phyloP scores from a whole-genome alignment of 2,329 filamentous ascomycete genomes.

The Uncinocarpus reesii region DNA sequence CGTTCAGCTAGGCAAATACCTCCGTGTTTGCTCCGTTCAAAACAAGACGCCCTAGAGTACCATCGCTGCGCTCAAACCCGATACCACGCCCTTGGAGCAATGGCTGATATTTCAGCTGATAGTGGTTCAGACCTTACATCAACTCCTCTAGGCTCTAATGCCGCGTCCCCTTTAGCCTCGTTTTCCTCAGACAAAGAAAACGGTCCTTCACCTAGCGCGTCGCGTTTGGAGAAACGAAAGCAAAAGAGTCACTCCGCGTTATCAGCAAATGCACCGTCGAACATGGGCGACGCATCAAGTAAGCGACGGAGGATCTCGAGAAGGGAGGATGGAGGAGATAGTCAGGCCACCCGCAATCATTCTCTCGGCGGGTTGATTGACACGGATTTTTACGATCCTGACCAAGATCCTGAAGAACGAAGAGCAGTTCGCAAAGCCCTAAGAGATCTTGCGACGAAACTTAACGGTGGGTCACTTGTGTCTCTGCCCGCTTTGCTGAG shows the following conservation, averaged over 20 bases:
- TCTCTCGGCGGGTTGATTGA: slow-evolving; percentile 23
- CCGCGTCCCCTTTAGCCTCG: slow-evolving; percentile 24
- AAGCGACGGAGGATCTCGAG: slow-evolving; percentile 16
- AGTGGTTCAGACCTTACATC: slow-evolving; percentile 3
- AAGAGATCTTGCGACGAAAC: slow-evolving; percentile 49
- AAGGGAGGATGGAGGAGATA: slow-evolving; percentile 7
- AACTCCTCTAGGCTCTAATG: slow-evolving; percentile 12
- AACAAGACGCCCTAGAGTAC: background rate
- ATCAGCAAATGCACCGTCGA: slow-evolving; percentile 4
- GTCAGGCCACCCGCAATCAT: background rate
- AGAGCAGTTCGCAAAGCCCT: slow-evolving; percentile 58
- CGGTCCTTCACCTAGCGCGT: slow-evolving; percentile 22
- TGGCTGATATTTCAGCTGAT: background rate
- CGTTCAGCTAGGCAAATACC: slow-evolving; percentile 2
- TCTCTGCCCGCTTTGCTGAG: background rate
- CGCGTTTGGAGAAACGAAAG: slow-evolving; percentile 25
- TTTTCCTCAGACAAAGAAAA: slow-evolving; percentile 40
- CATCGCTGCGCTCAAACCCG: background rate
- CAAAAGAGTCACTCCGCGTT: background rate
- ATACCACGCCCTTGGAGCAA: background rate
- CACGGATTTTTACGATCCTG: slow-evolving; percentile 57
- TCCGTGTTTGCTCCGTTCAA: slow-evolving; percentile 1
- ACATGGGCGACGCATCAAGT: slow-evolving; percentile 15
- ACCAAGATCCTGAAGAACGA: slow-evolving; percentile 63
- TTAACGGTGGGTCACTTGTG: slow-evolving; percentile 41